phyloP scores from a whole-genome alignment of 2,329 filamentous ascomycete species.

The Trichoderma polysporum region DNA sequence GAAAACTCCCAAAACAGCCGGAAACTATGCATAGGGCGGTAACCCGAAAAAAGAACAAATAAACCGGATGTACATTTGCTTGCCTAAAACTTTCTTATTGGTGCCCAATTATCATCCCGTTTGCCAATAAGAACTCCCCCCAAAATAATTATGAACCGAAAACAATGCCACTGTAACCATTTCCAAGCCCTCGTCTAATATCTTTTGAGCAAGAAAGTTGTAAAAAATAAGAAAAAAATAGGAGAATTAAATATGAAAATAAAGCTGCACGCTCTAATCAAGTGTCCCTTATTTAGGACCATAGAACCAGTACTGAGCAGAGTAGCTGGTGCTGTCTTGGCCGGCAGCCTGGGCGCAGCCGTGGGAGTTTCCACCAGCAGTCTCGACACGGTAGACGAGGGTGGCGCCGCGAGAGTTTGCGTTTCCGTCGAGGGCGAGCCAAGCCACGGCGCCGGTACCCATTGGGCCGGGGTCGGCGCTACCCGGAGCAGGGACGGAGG shows the following conservation, averaged over 20 bases:
- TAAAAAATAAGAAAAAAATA: neutral
- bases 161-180: neutral
- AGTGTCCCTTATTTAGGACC: conserved; percentile 30
- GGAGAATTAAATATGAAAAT: neutral
- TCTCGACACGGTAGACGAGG: conserved; percentile 55
- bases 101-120: neutral
- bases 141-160: neutral
- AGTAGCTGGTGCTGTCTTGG: conserved; percentile 53
- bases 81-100: neutral
- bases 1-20: neutral
- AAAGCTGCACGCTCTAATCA: neutral
- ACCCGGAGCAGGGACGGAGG: conserved; percentile 51
- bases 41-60: neutral
- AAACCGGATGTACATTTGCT: neutral
- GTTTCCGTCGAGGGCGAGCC: conserved; percentile 50
- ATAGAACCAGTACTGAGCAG: conserved; percentile 61
- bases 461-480: conserved; percentile 47
- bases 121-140: neutral
- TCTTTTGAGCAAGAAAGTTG: neutral
- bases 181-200: neutral
- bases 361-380: conserved; percentile 50
- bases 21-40: neutral
- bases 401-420: conserved; percentile 40
- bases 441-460: conserved; percentile 53
- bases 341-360: conserved; percentile 43